phyloP scores from a whole-genome alignment of 768 basidiomycete species.

The Daedaleopsis sinensis region DNA sequence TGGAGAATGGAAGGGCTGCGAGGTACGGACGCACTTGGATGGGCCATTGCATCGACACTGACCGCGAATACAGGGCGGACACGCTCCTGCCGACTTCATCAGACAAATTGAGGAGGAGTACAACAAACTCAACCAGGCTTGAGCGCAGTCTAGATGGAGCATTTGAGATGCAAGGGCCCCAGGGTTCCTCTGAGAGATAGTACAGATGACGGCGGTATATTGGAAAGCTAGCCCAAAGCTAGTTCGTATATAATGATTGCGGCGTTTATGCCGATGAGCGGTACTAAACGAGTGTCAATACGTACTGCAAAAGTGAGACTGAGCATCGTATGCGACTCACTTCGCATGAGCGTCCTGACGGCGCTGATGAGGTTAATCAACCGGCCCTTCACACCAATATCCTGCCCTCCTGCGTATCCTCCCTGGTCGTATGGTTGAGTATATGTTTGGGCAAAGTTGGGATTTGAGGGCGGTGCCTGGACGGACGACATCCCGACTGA shows the following conservation, averaged over 20 bases:
- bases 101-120: conserved; percentile 77
- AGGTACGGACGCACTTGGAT: conserved; percentile 47
- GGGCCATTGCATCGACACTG: background rate
- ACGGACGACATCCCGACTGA: conserved; percentile 89
- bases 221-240: conserved; percentile 45
- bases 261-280: conserved; percentile 86
- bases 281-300: conserved; percentile 61
- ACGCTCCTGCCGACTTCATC: conserved; percentile 74
- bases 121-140: conserved; percentile 54
- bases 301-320: background rate
- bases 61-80: conserved; percentile 59
- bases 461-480: conserved; percentile 57
- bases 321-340: conserved; percentile 54
- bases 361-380: conserved; percentile 93
- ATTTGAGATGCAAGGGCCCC: background rate
- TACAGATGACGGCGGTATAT: conserved; percentile 16
- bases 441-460: conserved; percentile 67
- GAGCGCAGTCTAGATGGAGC: background rate
- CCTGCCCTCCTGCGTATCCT: conserved; percentile 54
- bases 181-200: background rate
- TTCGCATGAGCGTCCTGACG: conserved; percentile 95
- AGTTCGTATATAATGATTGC: conserved; percentile 88
- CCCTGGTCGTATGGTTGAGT: conserved; percentile 71
- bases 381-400: conserved; percentile 79
- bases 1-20: conserved; percentile 76